Base-by-base conservation (phyloP, 352 stramenopile genomes). In the Pythium monospermum region DNA sequence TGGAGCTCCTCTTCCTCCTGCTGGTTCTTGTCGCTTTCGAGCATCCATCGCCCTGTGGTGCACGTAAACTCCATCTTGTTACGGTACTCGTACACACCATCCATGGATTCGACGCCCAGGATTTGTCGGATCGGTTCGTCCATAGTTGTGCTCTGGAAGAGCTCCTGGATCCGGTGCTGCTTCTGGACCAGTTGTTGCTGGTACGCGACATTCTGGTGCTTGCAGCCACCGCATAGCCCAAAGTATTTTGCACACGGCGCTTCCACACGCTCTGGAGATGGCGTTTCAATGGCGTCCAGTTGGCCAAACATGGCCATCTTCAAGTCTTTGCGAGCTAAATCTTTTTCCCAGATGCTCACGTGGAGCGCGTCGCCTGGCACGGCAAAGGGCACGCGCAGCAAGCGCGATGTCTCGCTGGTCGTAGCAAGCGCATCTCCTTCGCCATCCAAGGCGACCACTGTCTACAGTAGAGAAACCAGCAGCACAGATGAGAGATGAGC, bases 1-100 rank as follows among this genome's bases (percentile, higher is more conserved):
- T 37, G 19, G 4, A 21, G 22, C 13, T 51, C 16, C 6, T 49
- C 37, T 6, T 53, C 30, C 15, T 60, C 38, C 11, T 58, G 35
- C 4, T 56, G 28, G 10, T n/a, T 22, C 28, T 71, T 71, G 55
- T 90, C 76, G 15, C 51, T 63, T 4, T 72, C 53, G 22, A 87
- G 53, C 21, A 87, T 52, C 80, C 80, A 89, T 0, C 77, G 75
- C n/a, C 73, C 73, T 3, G 77, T 80, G 50, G 73, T 89, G 49
- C 77, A 88, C 7, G 80, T 89, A 50, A 91, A 91, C 56, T 91
- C 80, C 67, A 86, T 89, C 54, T 91, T 91, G 67, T 89, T 91
- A 49, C 80, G 75, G 56, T 91, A 91, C 31, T 71, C 49, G 39
- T 76, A 81, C 10, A 69, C 38, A 3, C 32, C 50, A 1, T 53